phyloP scores from a whole-genome alignment of 495 filamentous ascomycete genomes.

The Hypoxylon cercidicola region DNA sequence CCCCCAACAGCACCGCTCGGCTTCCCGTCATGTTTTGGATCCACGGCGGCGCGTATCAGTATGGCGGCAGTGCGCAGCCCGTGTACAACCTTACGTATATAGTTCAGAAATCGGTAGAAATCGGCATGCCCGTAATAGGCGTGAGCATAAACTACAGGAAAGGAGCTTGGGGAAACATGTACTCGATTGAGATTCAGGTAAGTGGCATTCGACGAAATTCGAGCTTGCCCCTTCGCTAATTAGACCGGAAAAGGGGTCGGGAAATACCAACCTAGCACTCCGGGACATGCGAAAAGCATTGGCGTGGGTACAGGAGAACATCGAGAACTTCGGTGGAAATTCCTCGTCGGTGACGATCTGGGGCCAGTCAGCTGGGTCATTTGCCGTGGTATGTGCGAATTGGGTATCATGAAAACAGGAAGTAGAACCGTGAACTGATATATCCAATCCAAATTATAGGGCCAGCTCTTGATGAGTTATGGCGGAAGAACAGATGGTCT shows the following conservation, averaged over 20 bases:
- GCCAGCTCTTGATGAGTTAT: constrained; percentile 48
- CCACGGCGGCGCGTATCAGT: constrained; percentile 72
- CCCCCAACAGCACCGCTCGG: not conserved
- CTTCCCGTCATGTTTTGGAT: constrained; percentile 76
- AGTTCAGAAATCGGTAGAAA: constrained; percentile 55
- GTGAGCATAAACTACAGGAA: constrained; percentile 58
- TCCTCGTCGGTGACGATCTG: constrained; percentile 53
- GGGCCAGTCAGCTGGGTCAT: constrained; percentile 51
- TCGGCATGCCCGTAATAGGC: constrained; percentile 58
- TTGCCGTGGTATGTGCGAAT: constrained; percentile 45
- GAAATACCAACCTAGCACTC: constrained; percentile 52
- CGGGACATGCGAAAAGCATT: constrained; percentile 66
- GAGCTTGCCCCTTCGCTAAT: constrained; percentile 3
- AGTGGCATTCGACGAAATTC: not conserved
- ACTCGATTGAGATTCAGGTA: constrained; percentile 56
- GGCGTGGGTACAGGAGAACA: constrained; percentile 68
- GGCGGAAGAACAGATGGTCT: constrained; percentile 57
- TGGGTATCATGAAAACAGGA: not conserved
- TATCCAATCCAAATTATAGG: constrained; percentile 21
- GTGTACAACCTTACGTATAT: constrained; percentile 58
- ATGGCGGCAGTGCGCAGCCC: constrained; percentile 65
- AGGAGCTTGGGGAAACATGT: constrained; percentile 59
- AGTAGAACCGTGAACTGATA: no score
- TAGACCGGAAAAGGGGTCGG: constrained; percentile 36
- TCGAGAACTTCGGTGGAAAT: constrained; percentile 66